Conservation (phyloP, 2,329 filamentous ascomycete species). For the Xenoacremonium recifei region DNA sequence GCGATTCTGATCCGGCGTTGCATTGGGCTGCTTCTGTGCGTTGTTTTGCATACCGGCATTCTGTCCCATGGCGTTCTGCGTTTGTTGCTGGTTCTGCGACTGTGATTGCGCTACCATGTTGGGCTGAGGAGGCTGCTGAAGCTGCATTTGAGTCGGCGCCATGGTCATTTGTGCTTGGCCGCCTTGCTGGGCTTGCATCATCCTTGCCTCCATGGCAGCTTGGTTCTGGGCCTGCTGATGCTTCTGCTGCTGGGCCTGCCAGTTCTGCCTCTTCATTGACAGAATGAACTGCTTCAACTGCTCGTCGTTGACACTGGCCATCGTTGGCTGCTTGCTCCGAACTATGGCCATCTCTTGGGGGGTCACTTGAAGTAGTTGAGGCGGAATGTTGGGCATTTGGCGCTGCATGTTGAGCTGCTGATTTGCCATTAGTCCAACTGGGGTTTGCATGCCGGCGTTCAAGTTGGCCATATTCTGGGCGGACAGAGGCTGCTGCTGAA, state of each 20-base stretch:
- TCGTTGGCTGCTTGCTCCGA: constrained; percentile 22
- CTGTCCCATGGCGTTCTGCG: constrained; percentile 44
- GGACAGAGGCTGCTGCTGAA: constrained; percentile 20
- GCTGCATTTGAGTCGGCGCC: constrained; percentile 51
- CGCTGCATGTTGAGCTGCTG: constrained; percentile 27
- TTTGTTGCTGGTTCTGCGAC: constrained; percentile 31
- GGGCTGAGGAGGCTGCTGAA: constrained; percentile 54
- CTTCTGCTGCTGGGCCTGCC: constrained; percentile 30
- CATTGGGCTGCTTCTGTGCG: constrained; percentile 29
- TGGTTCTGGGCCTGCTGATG: constrained; percentile 35
- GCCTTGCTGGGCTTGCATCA: constrained; percentile 34
- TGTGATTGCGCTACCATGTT: constrained; percentile 36
- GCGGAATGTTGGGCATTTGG: constrained; percentile 24
- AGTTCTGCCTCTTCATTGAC: constrained; percentile 32
- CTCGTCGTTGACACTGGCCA: constrained; percentile 31
- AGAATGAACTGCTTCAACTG: constrained; percentile 31
- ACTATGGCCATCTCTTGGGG: constrained; percentile 33
- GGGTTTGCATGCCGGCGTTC: constrained; percentile 22
- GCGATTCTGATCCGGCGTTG: constrained; percentile 25
- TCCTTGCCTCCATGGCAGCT: constrained; percentile 36
- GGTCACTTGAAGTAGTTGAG: constrained; percentile 32
- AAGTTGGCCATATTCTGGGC: constrained; percentile 30
- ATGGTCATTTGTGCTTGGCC: constrained; percentile 40
- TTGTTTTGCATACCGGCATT: constrained; percentile 28
- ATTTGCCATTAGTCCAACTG: constrained; percentile 24